Evolutionary conservation across 2,329 filamentous ascomycete genomes (phyloP), one percentile per base, ranked within the genome.

Genomic region (Calonectria henricotiae): DNA sequence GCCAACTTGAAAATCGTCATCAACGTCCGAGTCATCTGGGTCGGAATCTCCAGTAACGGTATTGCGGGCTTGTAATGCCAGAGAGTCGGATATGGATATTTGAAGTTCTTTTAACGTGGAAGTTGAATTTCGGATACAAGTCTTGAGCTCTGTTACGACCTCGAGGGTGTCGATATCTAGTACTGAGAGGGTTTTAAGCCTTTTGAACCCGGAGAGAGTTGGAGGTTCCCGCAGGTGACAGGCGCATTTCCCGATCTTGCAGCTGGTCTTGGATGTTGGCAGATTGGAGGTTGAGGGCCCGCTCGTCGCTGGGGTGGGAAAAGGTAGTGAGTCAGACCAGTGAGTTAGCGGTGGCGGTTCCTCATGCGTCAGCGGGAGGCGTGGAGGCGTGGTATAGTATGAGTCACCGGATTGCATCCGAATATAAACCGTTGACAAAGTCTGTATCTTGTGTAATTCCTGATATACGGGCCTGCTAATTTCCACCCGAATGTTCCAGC

Each of bases 401-500:
- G 89, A 90, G 1, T 84, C 83, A 2, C 89, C 89, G 4, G 84
- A 82, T 70, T 91, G 90, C 80, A 92, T 84, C 66, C 90, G 87
- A 49, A 92, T 76, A 72, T 90, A 88, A 13, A 92, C 75, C 69
- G 87, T 81, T 66, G 85, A 84, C 32, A 92, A 82, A 7, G 86
- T 83, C 20, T 81, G 70, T 67, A 91, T 88, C 39, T 83, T 79
- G 76, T 91, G 89, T 12, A 92, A 82, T 39, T 85, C 85, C 67
- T 84, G 84, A 80, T 89, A 91, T 5, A 92, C 85, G 1, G 85
- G 85, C 6, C 88, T 83, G 76, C 87, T 90, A 11, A 92, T 83
- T 78, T 92, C 90, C 65, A 92, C 87, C 7, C 89, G 86, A 65
- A 91, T 88, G 77, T 92, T 90, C 90, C 90, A 92, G 72, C 87